These are phyloP conservation scores for Scorias spongiosa DNA, from an alignment of 2,329 filamentous ascomycete species.

Conservation along the genomic window DNA sequence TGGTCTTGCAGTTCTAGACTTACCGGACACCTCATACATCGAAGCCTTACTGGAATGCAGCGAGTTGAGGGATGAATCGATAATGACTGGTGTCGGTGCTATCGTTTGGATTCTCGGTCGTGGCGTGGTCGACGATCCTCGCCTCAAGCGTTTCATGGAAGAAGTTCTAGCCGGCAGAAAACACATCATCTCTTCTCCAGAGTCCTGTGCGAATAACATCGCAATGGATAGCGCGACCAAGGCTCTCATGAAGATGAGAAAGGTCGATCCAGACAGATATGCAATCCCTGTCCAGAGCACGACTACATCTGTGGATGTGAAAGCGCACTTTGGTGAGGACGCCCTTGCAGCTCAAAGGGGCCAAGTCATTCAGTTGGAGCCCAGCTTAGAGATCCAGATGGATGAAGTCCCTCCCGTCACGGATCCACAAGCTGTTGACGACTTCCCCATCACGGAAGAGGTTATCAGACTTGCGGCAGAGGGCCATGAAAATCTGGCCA, in stretches of 20 bases:
- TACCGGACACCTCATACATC: slow-evolving; percentile 58
- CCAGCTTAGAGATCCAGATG: slow-evolving; percentile 27
- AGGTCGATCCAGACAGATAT: slow-evolving; percentile 62
- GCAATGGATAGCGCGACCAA: slow-evolving; percentile 50
- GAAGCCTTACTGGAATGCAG: slow-evolving; percentile 51
- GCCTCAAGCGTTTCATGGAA: slow-evolving; percentile 54
- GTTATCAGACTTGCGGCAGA: slow-evolving; percentile 39
- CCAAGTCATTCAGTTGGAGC: slow-evolving; percentile 22
- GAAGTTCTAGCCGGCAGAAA: slow-evolving; percentile 40
- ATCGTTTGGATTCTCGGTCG: slow-evolving; percentile 73
- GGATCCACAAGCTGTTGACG: slow-evolving; percentile 29
- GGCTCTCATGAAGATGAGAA: slow-evolving; percentile 52
- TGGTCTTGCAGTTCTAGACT: slow-evolving; percentile 65
- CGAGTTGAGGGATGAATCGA: slow-evolving; percentile 51
- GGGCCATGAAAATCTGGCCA: slow-evolving; percentile 22
- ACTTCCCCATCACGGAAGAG: slow-evolving; percentile 25
- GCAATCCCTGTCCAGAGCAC: slow-evolving; percentile 53
- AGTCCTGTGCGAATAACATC: slow-evolving; percentile 62
- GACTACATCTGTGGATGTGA: slow-evolving; percentile 17
- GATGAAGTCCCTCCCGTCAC: slow-evolving; percentile 35
- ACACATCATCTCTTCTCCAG: slow-evolving; percentile 64
- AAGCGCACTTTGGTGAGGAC: slow-evolving; percentile 7
- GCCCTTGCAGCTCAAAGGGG: slow-evolving; percentile 19
- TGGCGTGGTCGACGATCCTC: slow-evolving; percentile 46
- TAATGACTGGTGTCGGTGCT: slow-evolving; percentile 52